Percentiles rank a stretch among this genome's conserved stretches.
Evolutionary conservation across 1,284 basidiomycete species (phyloP).

Genomic region (Singerocomus inundabilis): DNA sequence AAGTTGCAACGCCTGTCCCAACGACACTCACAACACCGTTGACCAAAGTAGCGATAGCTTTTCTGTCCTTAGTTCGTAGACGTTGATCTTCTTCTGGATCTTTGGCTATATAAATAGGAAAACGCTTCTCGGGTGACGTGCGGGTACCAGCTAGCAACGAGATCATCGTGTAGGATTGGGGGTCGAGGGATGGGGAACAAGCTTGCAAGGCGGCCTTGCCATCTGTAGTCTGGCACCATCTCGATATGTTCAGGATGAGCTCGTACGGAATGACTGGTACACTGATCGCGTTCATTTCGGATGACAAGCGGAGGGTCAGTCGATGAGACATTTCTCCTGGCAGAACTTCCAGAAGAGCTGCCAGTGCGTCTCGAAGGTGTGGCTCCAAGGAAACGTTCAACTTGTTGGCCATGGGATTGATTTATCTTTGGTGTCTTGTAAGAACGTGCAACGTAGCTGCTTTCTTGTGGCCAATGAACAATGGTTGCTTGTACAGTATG

Average conservation of each 20-base stretch:
- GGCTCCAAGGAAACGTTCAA: slow-evolving; percentile 67
- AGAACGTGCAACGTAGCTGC: no score
- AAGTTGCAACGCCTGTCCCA: slow-evolving; percentile 63
- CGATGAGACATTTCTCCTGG: slow-evolving; percentile 44
- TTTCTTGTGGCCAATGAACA: no score
- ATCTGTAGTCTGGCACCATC: slow-evolving; percentile 59
- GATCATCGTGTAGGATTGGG: slow-evolving; percentile 62
- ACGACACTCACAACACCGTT: slow-evolving; percentile 70
- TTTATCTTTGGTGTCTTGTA: neutral
- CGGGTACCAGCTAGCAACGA: slow-evolving; percentile 72
- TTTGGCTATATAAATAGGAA: slow-evolving; percentile 47
- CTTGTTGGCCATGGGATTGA: slow-evolving; percentile 21
- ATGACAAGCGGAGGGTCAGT: slow-evolving; percentile 38
- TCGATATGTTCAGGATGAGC: slow-evolving; percentile 57
- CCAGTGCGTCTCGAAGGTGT: slow-evolving; percentile 54
- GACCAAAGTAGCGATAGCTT: slow-evolving; percentile 63
- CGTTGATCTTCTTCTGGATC: slow-evolving; percentile 41
- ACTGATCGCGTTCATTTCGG: slow-evolving; percentile 23
- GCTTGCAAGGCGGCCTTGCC: slow-evolving; percentile 45
- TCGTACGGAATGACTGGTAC: slow-evolving; percentile 56
- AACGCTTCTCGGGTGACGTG: slow-evolving; percentile 69
- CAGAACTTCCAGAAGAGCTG: slow-evolving; percentile 43
- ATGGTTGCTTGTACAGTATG: no score
- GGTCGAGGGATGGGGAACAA: slow-evolving; percentile 46
- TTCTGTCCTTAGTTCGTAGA: slow-evolving; percentile 51